Evolutionary conservation across 2,329 filamentous ascomycete genomes (phyloP).

Genomic region (Talaromyces funiculosus): DNA sequence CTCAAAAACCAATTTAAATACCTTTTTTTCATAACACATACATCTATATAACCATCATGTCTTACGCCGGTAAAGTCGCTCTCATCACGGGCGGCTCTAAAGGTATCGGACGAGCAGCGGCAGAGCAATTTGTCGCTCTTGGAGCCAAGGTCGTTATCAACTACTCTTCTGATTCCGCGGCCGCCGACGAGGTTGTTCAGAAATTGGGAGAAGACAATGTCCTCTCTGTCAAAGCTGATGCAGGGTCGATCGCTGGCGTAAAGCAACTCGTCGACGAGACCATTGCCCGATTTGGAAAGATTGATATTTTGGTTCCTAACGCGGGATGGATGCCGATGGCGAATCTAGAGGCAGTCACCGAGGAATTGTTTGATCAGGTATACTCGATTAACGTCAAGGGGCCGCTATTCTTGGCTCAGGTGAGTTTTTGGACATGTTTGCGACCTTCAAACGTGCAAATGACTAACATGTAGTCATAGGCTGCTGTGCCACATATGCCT

Average conservation of each 20-base stretch:
- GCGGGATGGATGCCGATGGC: conserved; percentile 50
- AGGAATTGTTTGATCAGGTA: conserved; percentile 47
- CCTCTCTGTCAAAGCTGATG: conserved; percentile 54
- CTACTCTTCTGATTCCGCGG: conserved; percentile 53
- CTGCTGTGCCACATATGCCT: conserved; percentile 48
- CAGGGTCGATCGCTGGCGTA: conserved; percentile 42
- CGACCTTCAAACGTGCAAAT: neutral
- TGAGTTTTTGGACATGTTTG: neutral
- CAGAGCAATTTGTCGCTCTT: conserved; percentile 31
- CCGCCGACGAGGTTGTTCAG: conserved; percentile 51
- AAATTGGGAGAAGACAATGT: conserved; percentile 44
- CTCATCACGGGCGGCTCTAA: conserved; percentile 39
- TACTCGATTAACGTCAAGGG: conserved; percentile 55
- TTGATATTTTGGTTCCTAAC: conserved; percentile 56
- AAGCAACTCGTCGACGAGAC: conserved; percentile 47
- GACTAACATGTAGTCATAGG: conserved; percentile 27
- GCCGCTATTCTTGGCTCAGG: conserved; percentile 46
- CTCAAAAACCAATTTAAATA: neutral
- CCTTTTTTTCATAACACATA: neutral
- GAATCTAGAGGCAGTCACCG: conserved; percentile 46
- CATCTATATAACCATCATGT: conserved; percentile 15
- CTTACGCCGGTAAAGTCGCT: conserved; percentile 27
- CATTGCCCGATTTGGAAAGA: conserved; percentile 48
- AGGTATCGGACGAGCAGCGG: conserved; percentile 38
- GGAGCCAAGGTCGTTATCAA: conserved; percentile 46